Evolutionary conservation across 257 asterid genomes (phyloP).

Genomic region (Salvia splendens): DNA sequence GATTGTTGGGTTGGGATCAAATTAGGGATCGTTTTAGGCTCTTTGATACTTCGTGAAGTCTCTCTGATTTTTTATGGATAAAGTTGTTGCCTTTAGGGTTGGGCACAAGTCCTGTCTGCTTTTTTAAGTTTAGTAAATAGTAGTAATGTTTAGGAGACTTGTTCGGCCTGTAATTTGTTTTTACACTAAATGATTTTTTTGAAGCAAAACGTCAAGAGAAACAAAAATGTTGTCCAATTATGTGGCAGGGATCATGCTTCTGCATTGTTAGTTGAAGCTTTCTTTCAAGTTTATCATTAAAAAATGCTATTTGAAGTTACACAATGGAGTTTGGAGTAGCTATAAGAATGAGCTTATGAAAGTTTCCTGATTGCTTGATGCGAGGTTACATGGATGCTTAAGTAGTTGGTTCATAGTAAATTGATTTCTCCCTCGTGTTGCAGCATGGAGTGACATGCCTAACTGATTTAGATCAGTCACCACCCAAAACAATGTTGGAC

Average conservation of each 20-base stretch:
- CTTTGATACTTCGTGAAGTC: slow-evolving; percentile 9
- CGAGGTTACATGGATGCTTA: slow-evolving; percentile 17
- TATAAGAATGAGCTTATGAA: slow-evolving; percentile 15
- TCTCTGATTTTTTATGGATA: background rate
- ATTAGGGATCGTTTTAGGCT: slow-evolving; percentile 36
- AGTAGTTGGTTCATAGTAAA: slow-evolving; percentile 27
- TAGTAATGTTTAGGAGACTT: background rate
- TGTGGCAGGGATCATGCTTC: background rate
- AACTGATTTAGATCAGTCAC: slow-evolving; percentile 88
- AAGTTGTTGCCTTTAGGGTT: background rate
- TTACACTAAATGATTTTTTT: background rate
- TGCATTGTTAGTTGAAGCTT: background rate
- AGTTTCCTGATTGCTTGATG: slow-evolving; percentile 23
- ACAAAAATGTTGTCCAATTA: background rate
- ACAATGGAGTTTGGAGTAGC: background rate
- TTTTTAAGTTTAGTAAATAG: background rate
- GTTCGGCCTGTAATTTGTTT: background rate
- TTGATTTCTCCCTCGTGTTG: slow-evolving; percentile 31
- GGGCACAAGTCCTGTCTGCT: slow-evolving; percentile 4
- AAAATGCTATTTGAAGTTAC: background rate
- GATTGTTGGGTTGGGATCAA: slow-evolving; percentile 22
- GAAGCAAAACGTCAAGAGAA: background rate
- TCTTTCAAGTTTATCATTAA: background rate
- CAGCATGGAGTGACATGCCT: slow-evolving; percentile 91
- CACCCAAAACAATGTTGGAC: slow-evolving; percentile 70